A percentile compares a stretch with the other conserved stretches of the same genome.
phyloP scores from a whole-genome alignment of 2,329 filamentous ascomycete species.

The Fusarium secorum region DNA sequence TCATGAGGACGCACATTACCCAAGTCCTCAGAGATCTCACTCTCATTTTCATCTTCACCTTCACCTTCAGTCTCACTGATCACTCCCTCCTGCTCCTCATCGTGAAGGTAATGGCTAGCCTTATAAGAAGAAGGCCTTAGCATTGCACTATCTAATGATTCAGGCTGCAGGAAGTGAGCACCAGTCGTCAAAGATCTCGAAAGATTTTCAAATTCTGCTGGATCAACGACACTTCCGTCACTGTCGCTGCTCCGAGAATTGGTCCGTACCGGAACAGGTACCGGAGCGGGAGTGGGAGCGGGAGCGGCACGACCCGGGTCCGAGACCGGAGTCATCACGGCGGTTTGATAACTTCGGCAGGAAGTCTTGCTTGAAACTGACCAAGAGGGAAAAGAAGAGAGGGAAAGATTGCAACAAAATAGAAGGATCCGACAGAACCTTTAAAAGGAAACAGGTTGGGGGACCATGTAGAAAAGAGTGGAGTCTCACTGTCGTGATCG shows the following conservation, averaged over 20 bases:
- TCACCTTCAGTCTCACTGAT: slow-evolving; percentile 15
- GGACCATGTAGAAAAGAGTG: slow-evolving; percentile 15
- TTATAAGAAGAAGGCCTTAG: slow-evolving; percentile 42
- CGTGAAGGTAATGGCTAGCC: slow-evolving; percentile 27
- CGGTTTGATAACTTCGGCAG: background rate
- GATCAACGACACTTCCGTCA: slow-evolving; percentile 29
- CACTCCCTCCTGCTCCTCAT: slow-evolving; percentile 16
- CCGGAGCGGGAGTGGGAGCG: slow-evolving; percentile 26
- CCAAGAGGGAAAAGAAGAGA: background rate
- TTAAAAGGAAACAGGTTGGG: slow-evolving; percentile 12
- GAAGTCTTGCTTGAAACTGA: background rate
- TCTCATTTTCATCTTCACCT: slow-evolving; percentile 20
- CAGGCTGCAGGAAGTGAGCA: slow-evolving; percentile 53
- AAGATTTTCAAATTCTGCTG: slow-evolving; percentile 41
- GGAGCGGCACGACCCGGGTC: slow-evolving; percentile 1
- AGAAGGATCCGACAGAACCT: background rate
- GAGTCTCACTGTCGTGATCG: slow-evolving; percentile 39
- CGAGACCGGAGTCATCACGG: slow-evolving; percentile 17
- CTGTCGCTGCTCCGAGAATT: slow-evolving; percentile 20
- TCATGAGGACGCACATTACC: slow-evolving; percentile 30
- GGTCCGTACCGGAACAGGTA: slow-evolving; percentile 34
- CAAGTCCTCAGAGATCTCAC: slow-evolving; percentile 8
- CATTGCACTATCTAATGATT: slow-evolving; percentile 51
- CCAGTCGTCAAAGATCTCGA: slow-evolving; percentile 52
- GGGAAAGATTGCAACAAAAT: background rate